Base-by-base conservation (phyloP, 179 eudicot species). In the Pouteria campechiana region DNA sequence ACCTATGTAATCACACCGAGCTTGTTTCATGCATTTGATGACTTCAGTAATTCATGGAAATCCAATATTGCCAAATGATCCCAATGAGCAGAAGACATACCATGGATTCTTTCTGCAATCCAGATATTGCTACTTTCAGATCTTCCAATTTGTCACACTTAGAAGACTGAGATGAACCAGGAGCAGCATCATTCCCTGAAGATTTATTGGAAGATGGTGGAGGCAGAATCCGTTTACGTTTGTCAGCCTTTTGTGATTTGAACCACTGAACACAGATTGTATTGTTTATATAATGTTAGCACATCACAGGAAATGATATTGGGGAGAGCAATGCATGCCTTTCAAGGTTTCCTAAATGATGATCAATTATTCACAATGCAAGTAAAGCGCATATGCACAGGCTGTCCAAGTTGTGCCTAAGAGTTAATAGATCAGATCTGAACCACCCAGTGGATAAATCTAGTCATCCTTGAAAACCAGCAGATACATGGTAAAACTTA, bases 191-290 rank as follows among this genome's bases (percentile, higher is more conserved):
- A 53, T 47, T 69, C 55, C 81, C 77, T 37, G 68, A 43, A 33
- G 73, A 25, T 20, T 21, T 28, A 50, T 30, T 55, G 46, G 92
- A 41, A 16, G 81, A 58, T 46, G 65, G 44, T 20, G 83, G 78
- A 36, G 79, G 93, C 37, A 92, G 48, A 45, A 92, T 44, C 49
- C 86, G 62, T 51, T 33, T 71, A 50, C 83, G 73, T 71, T 87
- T 92, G 18, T 60, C 63, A 8, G 47, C 65, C 55, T 65, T 75
- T 68, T 88, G 93, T 19, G 81, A 67, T 76, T 87, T 80, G 33
- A 59, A 83, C 96, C 94, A 88, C 99, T 92, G 78, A 43, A 34
- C 52, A 59, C 14, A 17, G 37, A 36, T 21, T 57, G 52, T 29
- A 57, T 38, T 12, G 5, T 3, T 23, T 15, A n/a, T 32, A 12